phyloP scores from a whole-genome alignment of 1,284 basidiomycete genomes.

The Phlebopus sp. region DNA sequence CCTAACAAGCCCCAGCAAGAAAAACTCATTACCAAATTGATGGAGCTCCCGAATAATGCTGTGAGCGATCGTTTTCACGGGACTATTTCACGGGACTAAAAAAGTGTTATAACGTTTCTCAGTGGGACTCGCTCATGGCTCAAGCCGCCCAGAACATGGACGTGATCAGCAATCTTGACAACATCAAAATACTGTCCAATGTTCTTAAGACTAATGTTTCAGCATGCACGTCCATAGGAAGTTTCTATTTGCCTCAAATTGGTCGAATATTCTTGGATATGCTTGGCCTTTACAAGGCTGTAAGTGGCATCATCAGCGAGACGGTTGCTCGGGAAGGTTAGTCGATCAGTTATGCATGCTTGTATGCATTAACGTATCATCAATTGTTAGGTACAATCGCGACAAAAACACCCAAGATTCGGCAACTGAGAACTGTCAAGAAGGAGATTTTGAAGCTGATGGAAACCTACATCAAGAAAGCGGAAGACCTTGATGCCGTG shows the following conservation, averaged over 20 bases:
- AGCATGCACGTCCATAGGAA: slow-evolving; percentile 95
- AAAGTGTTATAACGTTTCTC: slow-evolving; percentile 11
- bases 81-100: too few relatives aligned
- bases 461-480: slow-evolving; percentile 97
- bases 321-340: slow-evolving; percentile 85
- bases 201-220: slow-evolving; percentile 99
- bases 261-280: slow-evolving; percentile 97
- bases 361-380: slow-evolving; percentile 5
- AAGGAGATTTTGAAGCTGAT: slow-evolving; percentile 97
- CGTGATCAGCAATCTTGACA: slow-evolving; percentile 87
- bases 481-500: slow-evolving; percentile 92
- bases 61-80: slow-evolving; percentile 44
- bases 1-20: slow-evolving; percentile 98
- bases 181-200: slow-evolving; percentile 96
- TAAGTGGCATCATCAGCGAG: slow-evolving; percentile 96
- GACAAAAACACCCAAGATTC: slow-evolving; percentile 96
- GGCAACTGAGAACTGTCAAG: slow-evolving; percentile 94
- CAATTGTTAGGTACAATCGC: slow-evolving; percentile 72
- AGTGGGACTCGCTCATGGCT: slow-evolving; percentile 98
- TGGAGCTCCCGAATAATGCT: slow-evolving; percentile 97
- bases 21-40: slow-evolving; percentile 90
- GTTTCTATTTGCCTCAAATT: slow-evolving; percentile 96
- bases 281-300: slow-evolving; percentile 97
- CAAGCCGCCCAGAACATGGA: slow-evolving; percentile 95
- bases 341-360: slow-evolving; percentile 18